Base-by-base conservation (phyloP, 352 stramenopile species). In the Pythium vanterpoolii region DNA sequence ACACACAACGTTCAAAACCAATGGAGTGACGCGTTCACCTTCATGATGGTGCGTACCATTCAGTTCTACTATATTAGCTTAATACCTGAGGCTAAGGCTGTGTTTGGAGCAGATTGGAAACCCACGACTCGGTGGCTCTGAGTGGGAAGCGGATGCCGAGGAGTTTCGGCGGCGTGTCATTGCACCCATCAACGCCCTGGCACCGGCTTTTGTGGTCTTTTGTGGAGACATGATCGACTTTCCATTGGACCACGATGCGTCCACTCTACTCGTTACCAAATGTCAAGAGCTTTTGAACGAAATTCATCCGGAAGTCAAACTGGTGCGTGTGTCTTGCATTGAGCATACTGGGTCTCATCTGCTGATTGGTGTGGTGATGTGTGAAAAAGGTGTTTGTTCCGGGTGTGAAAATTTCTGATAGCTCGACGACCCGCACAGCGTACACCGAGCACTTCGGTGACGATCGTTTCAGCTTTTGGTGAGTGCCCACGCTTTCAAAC, bases 401-500 rank as follows among this genome's bases (percentile, higher is more conserved):
- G n/a, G 64, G 64, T 16, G 33, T 28, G 8, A 44, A 54, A 8
- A 62, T 45, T 6, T 62, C 58, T 10, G 21, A 8, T 5, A 24
- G 13, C 6, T 36, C 44, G 23, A 16, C 16, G 1, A 44, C 19
- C 19, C 48, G 45, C 38, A 48, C 23, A 43, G 61, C n/a, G 28
- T 89, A 92, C 30, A 46, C 79, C 33, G 33, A 60, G 44, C 24
- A 6, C 11, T 95, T 93, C 68, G 86, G 86, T 14, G 79, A 89
- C 42, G 60, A 79, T 14, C 68, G 63, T 56, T 93, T 86, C 56
- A 87, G 76, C 50, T 93, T 95, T 53, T 95, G 86, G 86, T 90
- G 14, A 36, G 44, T 31, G 11, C 30, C 7, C n/a, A n/a, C n/a
- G n/a, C n/a, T n/a, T n/a, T n/a, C n/a, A n/a, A n/a, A n/a, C n/a